phyloP scores from a whole-genome alignment of 257 asterid species.

The Forsythia suspensa region DNA sequence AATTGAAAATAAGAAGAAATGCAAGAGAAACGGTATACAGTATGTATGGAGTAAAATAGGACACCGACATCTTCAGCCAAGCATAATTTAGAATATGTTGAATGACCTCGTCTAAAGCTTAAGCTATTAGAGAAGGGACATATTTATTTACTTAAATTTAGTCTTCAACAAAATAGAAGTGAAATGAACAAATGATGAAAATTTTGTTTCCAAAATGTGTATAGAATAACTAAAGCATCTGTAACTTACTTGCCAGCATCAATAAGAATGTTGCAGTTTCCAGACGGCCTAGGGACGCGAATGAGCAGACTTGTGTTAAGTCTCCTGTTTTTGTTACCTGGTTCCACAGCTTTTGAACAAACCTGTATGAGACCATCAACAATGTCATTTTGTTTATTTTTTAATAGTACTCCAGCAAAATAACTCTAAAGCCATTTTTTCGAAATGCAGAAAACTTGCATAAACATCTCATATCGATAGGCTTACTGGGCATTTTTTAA shows the following conservation, averaged over 20 bases:
- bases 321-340: constrained; percentile 78
- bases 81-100: not conserved
- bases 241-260: constrained; percentile 96
- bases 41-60: not conserved
- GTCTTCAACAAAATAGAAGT: not conserved
- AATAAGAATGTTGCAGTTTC: constrained; percentile 71
- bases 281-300: constrained; percentile 59
- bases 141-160: not conserved
- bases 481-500: constrained; percentile 71
- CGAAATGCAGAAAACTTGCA: constrained; percentile 6
- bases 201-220: not conserved
- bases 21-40: not conserved
- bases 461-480: not conserved
- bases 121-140: not conserved
- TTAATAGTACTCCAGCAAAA: constrained; percentile 9
- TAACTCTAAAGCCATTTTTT: not conserved
- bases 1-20: not conserved
- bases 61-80: not conserved
- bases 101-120: too few relatives aligned
- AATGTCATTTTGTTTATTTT: constrained; percentile 2
- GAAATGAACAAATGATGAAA: not conserved
- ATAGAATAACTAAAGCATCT: constrained; percentile 11
- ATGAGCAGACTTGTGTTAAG: constrained; percentile 92
- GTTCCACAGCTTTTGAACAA: constrained; percentile 79
- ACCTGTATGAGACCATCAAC: constrained; percentile 46